phyloP scores from a whole-genome alignment of 2,329 filamentous ascomycete genomes.

The Diplocarpon mali region DNA sequence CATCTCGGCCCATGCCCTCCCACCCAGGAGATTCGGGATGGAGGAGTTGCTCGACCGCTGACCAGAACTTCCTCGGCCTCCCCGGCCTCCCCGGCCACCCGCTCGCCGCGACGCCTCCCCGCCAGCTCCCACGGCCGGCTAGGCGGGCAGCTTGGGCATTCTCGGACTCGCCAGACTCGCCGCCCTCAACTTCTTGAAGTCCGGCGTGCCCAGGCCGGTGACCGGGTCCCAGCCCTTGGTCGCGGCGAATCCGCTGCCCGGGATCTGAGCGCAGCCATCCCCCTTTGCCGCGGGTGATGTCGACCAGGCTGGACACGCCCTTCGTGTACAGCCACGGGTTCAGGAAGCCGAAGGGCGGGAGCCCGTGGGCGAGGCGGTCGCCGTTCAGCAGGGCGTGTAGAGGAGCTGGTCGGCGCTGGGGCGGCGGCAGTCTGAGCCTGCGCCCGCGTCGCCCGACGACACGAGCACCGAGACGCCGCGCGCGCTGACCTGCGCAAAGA shows the following conservation, averaged over 20 bases:
- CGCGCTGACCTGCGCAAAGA: slow-evolving; percentile 51
- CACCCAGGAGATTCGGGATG: too few species aligned
- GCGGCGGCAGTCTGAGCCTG: slow-evolving; percentile 37
- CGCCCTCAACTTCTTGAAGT: slow-evolving; percentile 12
- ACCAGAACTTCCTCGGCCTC: too few species aligned
- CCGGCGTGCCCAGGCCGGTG: slow-evolving; percentile 32
- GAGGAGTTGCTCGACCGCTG: too few species aligned
- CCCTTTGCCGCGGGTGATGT: slow-evolving; percentile 21
- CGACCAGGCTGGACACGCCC: slow-evolving; percentile 36
- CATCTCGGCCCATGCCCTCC: too few species aligned
- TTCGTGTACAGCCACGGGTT: slow-evolving; percentile 48
- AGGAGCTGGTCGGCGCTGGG: slow-evolving; percentile 43
- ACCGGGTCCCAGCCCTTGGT: slow-evolving; percentile 33
- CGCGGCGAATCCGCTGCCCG: slow-evolving; percentile 6
- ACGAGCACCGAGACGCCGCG: slow-evolving; percentile 52
- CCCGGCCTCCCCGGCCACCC: too few species aligned
- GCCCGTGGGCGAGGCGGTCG: slow-evolving; percentile 21
- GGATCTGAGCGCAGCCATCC: slow-evolving; percentile 5
- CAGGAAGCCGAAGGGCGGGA: slow-evolving; percentile 40
- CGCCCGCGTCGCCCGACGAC: slow-evolving; percentile 44
- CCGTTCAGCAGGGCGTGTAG: slow-evolving; percentile 52
- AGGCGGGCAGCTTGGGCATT: too few species aligned
- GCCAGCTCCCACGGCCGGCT: background rate
- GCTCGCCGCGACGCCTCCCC: too few species aligned
- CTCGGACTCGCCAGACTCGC: slow-evolving; percentile 1